Percentiles rank a stretch among this genome's conserved stretches.
Conservation (phyloP, 257 asterid species). For the Phtheirospermum japonicum region DNA sequence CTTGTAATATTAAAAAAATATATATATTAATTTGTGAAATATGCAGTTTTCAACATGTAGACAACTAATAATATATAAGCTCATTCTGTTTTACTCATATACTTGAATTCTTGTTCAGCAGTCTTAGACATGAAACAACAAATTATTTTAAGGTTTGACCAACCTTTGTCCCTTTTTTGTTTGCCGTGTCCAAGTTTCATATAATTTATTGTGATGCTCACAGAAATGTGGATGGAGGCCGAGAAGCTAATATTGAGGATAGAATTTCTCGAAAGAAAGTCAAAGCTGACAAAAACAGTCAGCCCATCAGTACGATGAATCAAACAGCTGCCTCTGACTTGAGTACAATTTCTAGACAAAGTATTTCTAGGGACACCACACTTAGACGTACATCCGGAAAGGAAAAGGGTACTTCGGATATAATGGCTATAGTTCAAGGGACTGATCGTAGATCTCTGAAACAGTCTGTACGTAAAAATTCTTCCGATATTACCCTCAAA, state of each 20-base stretch:
- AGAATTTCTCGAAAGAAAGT: constrained; percentile 49
- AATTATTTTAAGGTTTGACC: not conserved
- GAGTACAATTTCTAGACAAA: constrained; percentile 31
- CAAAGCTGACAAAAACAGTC: constrained; percentile 45
- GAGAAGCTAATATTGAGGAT: constrained; percentile 42
- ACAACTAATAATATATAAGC: not conserved
- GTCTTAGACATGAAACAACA: constrained; percentile 9
- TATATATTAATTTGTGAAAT: not conserved
- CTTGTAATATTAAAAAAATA: not conserved
- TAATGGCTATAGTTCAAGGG: constrained; percentile 71
- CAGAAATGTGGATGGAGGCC: constrained; percentile 52
- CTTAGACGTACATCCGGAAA: constrained; percentile 34
- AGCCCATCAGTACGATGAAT: constrained; percentile 32
- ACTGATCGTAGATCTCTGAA: constrained; percentile 48
- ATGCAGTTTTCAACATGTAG: not conserved
- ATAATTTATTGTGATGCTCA: constrained; percentile 21
- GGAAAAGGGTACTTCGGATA: constrained; percentile 41
- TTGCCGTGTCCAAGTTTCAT: constrained; percentile 20
- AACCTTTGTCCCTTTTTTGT: constrained; percentile 3
- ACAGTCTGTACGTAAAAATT: constrained; percentile 34
- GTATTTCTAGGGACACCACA: constrained; percentile 32
- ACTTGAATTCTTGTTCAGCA: no score
- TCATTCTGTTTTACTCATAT: not conserved
- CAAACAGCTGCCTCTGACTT: constrained; percentile 37
- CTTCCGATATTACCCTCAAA: constrained; percentile 33